Evolutionary conservation across 345 rosid species (phyloP), one percentile per base, ranked within the genome.

Genomic region (Camelina sativa): DNA sequence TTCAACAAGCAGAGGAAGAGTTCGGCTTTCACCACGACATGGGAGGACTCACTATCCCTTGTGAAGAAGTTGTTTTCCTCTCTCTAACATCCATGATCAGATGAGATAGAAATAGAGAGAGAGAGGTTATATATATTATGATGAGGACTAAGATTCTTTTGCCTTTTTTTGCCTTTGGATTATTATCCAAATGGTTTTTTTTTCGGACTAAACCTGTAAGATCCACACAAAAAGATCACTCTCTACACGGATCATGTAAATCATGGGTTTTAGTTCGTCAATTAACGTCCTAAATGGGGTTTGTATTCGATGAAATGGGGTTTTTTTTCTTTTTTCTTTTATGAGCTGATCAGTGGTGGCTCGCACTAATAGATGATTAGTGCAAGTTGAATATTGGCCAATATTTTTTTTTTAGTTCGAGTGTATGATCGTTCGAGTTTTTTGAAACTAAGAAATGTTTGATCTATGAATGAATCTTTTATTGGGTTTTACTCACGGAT

Each of bases 11-110:
- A 1, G 99, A 95, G 76, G 99, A 95, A 62, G 99, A 95, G 84
- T 95, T 95, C 11, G 99, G 99, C 1, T 95, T 92, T 25, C 88
- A 78, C 70, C 97, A 95, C 50, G 88, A 86, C 35, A 92, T 90
- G 97, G 99, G 99, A 11, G 85, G 93, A 56, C 82, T 79, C 66
- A 94, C 97, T 11, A 90, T 95, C 68, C 99, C 99, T 63, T 92
- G 99, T 71, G 96, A 92, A 75, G 99, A 95, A 83, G 90, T 84
- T 11, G 91, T 71, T 70, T 77, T 77, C 30, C 76, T 77, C 48
- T 70, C 76, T 69, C 30, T 77, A 71, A 77, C 61, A 5, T 71
- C 72, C 22, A 56, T 77, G 61, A 77, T 77, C 55, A 50, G 62
- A 64, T 77, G 67, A 76, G 41, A 34, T 19, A 25, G 41, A 53